Base-by-base conservation (phyloP, 2,329 filamentous ascomycete genomes). In the Xylariaceae sp. region DNA sequence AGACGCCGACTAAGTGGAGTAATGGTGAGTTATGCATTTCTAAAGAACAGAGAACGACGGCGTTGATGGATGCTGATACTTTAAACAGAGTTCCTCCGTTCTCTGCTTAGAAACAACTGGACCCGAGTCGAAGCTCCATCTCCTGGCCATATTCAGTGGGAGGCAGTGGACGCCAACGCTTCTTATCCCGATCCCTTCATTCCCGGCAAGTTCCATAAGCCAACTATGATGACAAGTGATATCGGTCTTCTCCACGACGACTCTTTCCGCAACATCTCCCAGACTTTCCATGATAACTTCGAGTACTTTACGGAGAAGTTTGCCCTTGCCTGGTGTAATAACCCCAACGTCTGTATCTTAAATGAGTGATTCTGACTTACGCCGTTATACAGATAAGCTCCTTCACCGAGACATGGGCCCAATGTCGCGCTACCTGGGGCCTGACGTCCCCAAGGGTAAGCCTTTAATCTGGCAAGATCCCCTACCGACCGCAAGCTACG, bases 341-440 rank as follows among this genome's bases (percentile, higher is more conserved):
- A 13, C 15, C 6, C n/a, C n/a, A 9, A 13, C 7, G 6, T 30
- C 26, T 18, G 21, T 27, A 24, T 15, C 24, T 41, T 24, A 15
- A 8, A 37, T 7, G 33, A 37, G 11, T 13, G n/a, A 13, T 6
- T 37, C 13, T 9, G 10, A 46, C 32, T 48, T 13, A 27, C 3
- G 36, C 27, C 15, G 16, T 18, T 11, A 13, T 16, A 4, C 35
- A 48, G 45, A 37, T 83, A 92, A 92, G 82, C 81, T 92, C 35
- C 78, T 88, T 26, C 89, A 92, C 76, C 87, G 89, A 75, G 89
- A 92, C 70, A 82, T 92, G 76, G 89, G 89, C 13, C 88, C 89
- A 41, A 77, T 82, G 50, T 69, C 80, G 18, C 87, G 86, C 69
- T 92, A 88, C 77, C 67, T 91, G 43, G 89, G 89, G 20, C 88